Evolutionary conservation across 2,329 filamentous ascomycete species (phyloP).

Genomic region (Fusarium avenaceum): DNA sequence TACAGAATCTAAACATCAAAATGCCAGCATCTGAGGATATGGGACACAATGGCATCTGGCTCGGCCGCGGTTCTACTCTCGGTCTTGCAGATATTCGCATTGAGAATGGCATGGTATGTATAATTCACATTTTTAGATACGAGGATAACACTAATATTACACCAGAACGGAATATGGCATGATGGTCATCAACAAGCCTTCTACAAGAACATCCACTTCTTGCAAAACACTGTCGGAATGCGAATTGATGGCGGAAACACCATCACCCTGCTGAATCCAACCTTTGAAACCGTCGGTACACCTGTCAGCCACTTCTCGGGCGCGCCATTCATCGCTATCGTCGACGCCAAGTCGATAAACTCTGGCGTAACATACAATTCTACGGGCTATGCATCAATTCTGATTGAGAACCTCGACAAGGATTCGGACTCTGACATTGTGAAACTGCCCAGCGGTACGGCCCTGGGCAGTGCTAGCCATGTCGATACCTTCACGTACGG

Average conservation of each 20-base stretch:
- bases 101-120: background rate
- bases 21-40: background rate
- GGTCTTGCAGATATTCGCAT: background rate
- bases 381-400: background rate
- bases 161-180: conserved; percentile 1
- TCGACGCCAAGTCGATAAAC: background rate
- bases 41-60: background rate
- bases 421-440: background rate
- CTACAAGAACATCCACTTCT: background rate
- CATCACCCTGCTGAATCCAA: background rate
- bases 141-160: background rate
- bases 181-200: conserved; percentile 4
- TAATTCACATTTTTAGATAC: too few relatives aligned
- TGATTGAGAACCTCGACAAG: background rate
- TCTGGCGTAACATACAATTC: background rate
- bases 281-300: background rate
- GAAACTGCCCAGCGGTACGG: background rate
- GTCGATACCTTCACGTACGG: conserved; percentile 1
- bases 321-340: background rate
- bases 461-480: background rate
- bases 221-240: background rate
- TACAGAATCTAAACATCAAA: background rate
- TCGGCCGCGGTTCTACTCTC: conserved; percentile 1
- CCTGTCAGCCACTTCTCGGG: background rate
- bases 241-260: background rate